Evolutionary conservation across 441 rosid species (phyloP).

Genomic region (Rhodomyrtus psidioides): DNA sequence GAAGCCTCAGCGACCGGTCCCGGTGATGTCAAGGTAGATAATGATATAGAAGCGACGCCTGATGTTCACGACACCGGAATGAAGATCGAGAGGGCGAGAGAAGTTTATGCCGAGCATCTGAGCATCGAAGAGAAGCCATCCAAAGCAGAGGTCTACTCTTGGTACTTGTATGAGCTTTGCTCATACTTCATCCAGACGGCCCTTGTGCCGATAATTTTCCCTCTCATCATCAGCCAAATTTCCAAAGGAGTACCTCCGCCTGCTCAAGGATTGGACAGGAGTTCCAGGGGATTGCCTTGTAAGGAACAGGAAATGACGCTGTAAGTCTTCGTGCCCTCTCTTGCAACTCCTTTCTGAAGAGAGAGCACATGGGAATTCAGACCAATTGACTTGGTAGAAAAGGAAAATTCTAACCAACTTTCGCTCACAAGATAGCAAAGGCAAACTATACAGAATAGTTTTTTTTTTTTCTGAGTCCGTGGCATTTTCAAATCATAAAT

Average conservation of each 20-base stretch:
- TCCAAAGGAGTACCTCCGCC: constrained; percentile 14
- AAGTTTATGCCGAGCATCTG: not conserved
- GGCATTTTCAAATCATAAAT: not conserved
- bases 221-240: constrained; percentile 41
- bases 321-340: constrained; percentile 17
- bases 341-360: not conserved
- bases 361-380: not conserved
- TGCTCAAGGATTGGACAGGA: constrained; percentile 14
- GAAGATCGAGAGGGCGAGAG: constrained; percentile 21
- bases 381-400: not conserved
- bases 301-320: constrained; percentile 17
- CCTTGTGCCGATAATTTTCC: constrained; percentile 41
- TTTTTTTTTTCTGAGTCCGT: not conserved
- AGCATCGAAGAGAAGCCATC: constrained; percentile 20
- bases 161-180: constrained; percentile 47
- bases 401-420: not conserved
- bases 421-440: not conserved
- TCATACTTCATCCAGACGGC: constrained; percentile 36
- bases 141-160: constrained; percentile 29
- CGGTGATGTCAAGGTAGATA: not conserved
- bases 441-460: not conserved
- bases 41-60: not conserved
- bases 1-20: not conserved
- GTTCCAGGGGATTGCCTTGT: constrained; percentile 21
- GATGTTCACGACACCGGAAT: constrained; percentile 10